Base-by-base conservation (phyloP, 441 rosid genomes). In the Dalechampia spathulata region DNA sequence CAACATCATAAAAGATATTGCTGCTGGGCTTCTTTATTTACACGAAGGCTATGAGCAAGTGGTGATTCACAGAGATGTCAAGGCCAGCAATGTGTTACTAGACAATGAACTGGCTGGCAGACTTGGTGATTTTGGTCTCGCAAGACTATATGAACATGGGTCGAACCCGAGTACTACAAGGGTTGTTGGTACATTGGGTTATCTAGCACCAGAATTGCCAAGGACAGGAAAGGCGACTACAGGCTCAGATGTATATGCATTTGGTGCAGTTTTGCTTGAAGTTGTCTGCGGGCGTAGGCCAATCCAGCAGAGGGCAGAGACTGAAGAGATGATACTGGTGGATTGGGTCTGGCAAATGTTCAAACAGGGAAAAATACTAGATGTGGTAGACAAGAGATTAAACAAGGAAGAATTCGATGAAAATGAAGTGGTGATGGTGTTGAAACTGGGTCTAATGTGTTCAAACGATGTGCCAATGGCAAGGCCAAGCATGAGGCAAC, bases 171-270 rank as follows among this genome's bases (percentile, higher is more conserved):
- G 72, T 22, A 87, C 98, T 1, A 87, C 96, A 0, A 70, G 81
- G n/a, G 90, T 91, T 0, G 96, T 86, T 34, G 95, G 98, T 19
- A 91, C 98, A 2, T 62, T 87, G 52, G 96, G 98, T 0, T 91
- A 91, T 71, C 58, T 91, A 23, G 96, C 98, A 23, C 98, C 98
- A 2, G 98, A 91, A 60, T 65, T 79, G 16, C 71, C 93, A 9
- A 57, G 86, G 54, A 82, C 93, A 2, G 98, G 96, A 23, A 90
- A 83, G 72, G 85, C 96, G 13, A 80, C 92, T 0, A 51, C 72
- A 0, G 62, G 84, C 53, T 77, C 95, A 0, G 98, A 91, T 61
- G 93, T 91, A 61, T 91, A 60, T 16, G 96, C 95, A 7, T 85
- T 83, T 39, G 98, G 98, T 6, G 96, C 92, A 11, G 64, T 91